Percentiles rank a stretch among this genome's conserved stretches.
Conservation (phyloP, 345 rosid species). For the Syzygium grande region DNA sequence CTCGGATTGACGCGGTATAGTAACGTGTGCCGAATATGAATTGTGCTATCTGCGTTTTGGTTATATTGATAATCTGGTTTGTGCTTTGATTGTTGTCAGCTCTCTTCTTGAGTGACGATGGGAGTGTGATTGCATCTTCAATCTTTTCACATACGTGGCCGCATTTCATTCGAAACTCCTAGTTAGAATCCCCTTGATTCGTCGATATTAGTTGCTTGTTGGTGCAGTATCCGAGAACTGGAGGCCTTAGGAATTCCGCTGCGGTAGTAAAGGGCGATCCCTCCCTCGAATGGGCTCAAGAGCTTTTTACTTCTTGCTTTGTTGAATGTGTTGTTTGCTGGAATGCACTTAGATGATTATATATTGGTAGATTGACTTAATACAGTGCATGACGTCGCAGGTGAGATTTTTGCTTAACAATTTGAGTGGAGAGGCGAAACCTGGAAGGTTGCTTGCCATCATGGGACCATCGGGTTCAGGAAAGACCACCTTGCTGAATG, state of each 20-base stretch:
- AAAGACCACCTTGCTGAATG: conserved; percentile 87
- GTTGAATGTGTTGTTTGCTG: background rate
- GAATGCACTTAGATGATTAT: background rate
- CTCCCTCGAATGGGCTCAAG: background rate
- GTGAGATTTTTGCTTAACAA: conserved; percentile 78
- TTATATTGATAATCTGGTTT: background rate
- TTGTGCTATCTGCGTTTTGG: background rate
- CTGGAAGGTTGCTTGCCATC: conserved; percentile 84
- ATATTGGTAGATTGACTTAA: background rate
- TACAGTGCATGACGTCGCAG: conserved; percentile 12
- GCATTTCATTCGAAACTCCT: background rate
- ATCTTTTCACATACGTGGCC: background rate
- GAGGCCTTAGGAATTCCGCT: background rate
- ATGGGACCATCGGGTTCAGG: conserved; percentile 99
- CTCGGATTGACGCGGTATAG: background rate
- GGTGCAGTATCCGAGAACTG: background rate
- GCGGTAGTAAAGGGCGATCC: background rate
- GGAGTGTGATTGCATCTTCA: background rate
- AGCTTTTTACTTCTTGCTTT: background rate
- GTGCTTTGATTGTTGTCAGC: background rate
- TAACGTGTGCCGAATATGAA: background rate
- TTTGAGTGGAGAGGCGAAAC: conserved; percentile 88
- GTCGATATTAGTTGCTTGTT: background rate
- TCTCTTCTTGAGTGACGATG: background rate
- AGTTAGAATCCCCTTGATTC: background rate